A percentile compares a stretch with the other conserved stretches of the same genome.
Conservation (phyloP, 2,329 filamentous ascomycete species). For the Epichloe festucae region DNA sequence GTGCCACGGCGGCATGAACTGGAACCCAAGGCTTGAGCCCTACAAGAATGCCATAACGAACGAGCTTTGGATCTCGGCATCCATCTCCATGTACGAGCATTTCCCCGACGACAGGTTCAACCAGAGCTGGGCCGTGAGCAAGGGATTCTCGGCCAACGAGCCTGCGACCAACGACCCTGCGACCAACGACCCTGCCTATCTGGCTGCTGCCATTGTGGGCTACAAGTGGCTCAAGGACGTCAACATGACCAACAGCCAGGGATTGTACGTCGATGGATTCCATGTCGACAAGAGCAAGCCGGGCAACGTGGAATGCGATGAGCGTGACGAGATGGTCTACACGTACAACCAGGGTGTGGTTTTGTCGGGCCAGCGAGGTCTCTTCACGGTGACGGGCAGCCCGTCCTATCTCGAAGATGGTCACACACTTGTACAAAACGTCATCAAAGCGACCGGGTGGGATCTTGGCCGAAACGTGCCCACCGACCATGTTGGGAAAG, state of each 20-base stretch:
- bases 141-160: slow-evolving; percentile 29
- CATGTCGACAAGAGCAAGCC: slow-evolving; percentile 55
- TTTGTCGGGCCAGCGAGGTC: slow-evolving; percentile 64
- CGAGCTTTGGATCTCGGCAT: slow-evolving; percentile 75
- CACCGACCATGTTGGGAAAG: slow-evolving; percentile 25
- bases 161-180: slow-evolving; percentile 21
- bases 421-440: slow-evolving; percentile 59
- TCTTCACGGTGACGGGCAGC: slow-evolving; percentile 70
- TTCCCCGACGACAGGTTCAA: slow-evolving; percentile 70
- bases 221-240: slow-evolving; percentile 70
- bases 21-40: slow-evolving; percentile 66
- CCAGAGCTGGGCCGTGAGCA: slow-evolving; percentile 44
- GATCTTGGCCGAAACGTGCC: slow-evolving; percentile 29
- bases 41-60: slow-evolving; percentile 98
- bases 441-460: slow-evolving; percentile 72
- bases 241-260: slow-evolving; percentile 66
- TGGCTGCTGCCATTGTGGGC: slow-evolving; percentile 60
- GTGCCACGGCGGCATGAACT: slow-evolving; percentile 80
- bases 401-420: slow-evolving; percentile 62
- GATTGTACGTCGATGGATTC: slow-evolving; percentile 77
- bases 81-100: slow-evolving; percentile 77
- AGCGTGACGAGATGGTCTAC: slow-evolving; percentile 78
- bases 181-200: slow-evolving; percentile 46
- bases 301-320: slow-evolving; percentile 62
- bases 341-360: slow-evolving; percentile 94